These are phyloP conservation scores for Gastrolobium villosum DNA, from an alignment of 306 rosid species.

Conservation along the genomic window DNA sequence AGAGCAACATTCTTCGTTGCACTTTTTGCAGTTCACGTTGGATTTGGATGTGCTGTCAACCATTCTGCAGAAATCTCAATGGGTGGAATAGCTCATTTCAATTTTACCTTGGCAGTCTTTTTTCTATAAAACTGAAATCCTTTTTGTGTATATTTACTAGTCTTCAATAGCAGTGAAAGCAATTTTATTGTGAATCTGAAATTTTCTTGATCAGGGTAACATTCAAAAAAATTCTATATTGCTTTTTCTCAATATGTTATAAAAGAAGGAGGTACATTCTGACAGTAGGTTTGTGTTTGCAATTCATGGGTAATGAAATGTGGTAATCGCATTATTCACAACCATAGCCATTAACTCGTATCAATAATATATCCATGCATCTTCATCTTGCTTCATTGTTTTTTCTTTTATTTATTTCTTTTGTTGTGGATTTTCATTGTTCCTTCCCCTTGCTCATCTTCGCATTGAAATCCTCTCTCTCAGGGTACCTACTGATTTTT, in stretches of 20 bases:
- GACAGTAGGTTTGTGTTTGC: background rate
- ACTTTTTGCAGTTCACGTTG: conserved; percentile 35
- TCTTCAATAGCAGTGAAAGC: conserved; percentile 30
- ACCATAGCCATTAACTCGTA: background rate
- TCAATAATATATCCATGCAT: background rate
- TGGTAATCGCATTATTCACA: background rate
- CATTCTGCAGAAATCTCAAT: conserved; percentile 26
- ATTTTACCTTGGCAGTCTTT: conserved; percentile 3
- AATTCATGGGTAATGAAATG: background rate
- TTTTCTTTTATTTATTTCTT: background rate
- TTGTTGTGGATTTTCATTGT: background rate
- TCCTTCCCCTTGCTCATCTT: background rate
- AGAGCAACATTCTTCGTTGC: conserved; percentile 29
- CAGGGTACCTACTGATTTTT: too few relatives aligned
- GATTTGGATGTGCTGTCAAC: conserved; percentile 30
- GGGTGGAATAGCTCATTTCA: conserved; percentile 40
- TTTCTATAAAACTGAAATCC: conserved; percentile 37
- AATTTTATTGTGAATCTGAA: conserved; percentile 33
- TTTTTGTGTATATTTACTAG: conserved; percentile 46
- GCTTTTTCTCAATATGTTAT: conserved; percentile 7
- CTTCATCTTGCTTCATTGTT: too few relatives aligned
- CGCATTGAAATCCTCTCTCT: background rate
- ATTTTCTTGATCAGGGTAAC: conserved; percentile 41
- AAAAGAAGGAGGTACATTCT: background rate
- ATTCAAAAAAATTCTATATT: background rate